These are phyloP conservation scores for Zopfia rhizophila DNA, from an alignment of 2,329 filamentous ascomycete species.

Conservation along the genomic window DNA sequence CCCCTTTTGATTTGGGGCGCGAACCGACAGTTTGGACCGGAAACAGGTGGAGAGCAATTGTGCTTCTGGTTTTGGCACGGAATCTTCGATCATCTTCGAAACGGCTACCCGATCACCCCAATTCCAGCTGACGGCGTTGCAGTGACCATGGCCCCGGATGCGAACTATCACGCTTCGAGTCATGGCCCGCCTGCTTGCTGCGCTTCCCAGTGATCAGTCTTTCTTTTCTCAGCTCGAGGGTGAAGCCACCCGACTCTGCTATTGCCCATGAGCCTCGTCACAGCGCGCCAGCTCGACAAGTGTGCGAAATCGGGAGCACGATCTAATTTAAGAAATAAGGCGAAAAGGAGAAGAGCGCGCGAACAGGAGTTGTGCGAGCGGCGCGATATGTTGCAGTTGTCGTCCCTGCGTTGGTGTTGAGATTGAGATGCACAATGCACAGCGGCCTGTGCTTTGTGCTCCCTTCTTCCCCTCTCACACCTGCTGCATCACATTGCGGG, in stretches of 20 bases:
- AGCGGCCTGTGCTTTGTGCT: no score
- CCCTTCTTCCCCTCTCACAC: no score
- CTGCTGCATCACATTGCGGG: no score
- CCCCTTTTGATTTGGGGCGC: slow-evolving; percentile 9
- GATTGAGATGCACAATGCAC: no score
- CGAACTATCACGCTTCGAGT: slow-evolving; percentile 35
- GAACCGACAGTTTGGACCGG: slow-evolving; percentile 45
- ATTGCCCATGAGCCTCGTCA: no score
- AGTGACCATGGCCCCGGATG: slow-evolving; percentile 41
- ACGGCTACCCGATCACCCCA: slow-evolving; percentile 38
- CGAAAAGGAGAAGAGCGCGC: no score
- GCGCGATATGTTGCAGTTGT: no score
- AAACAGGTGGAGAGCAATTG: slow-evolving; percentile 30
- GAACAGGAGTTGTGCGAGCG: slow-evolving; percentile 13
- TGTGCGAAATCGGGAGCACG: neutral
- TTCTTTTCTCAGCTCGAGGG: no score
- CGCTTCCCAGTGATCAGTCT: no score
- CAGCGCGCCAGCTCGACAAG: neutral
- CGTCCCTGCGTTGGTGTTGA: no score
- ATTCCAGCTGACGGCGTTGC: slow-evolving; percentile 34
- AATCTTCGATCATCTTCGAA: slow-evolving; percentile 26
- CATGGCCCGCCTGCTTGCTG: neutral
- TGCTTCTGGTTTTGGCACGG: slow-evolving; percentile 23
- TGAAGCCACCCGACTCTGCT: no score
- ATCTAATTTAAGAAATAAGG: neutral